Evolutionary conservation across 495 filamentous ascomycete genomes (phyloP).

Genomic region (Penicillium ochrochloron): DNA sequence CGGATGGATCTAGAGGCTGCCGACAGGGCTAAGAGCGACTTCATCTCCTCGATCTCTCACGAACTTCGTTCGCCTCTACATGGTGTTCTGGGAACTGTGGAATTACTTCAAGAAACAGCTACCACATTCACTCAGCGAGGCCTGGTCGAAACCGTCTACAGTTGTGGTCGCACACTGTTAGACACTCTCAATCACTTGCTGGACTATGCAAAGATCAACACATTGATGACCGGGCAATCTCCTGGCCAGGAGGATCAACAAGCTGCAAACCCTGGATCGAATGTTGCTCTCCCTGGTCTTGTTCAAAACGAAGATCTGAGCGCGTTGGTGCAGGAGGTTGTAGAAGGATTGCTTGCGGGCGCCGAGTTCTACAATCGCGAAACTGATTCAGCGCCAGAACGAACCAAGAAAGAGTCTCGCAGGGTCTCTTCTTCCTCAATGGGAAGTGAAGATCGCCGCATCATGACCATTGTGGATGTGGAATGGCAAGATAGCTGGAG

Average conservation of each 20-base stretch:
- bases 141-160: slow-evolving; percentile 21
- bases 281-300: slow-evolving; percentile 23
- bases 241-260: slow-evolving; percentile 9
- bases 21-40: slow-evolving; percentile 63
- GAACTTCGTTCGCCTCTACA: slow-evolving; percentile 74
- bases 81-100: slow-evolving; percentile 66
- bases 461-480: slow-evolving; percentile 56
- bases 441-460: slow-evolving; percentile 24
- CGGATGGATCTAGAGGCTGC: slow-evolving; percentile 51
- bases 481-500: slow-evolving; percentile 55
- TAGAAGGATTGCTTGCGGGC: slow-evolving; percentile 37
- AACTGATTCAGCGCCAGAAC: background rate
- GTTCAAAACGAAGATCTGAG: slow-evolving; percentile 38
- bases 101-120: slow-evolving; percentile 47
- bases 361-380: slow-evolving; percentile 26
- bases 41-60: slow-evolving; percentile 75
- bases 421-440: background rate
- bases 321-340: slow-evolving; percentile 41
- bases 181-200: slow-evolving; percentile 42
- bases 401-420: background rate
- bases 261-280: background rate
- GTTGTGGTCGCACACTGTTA: slow-evolving; percentile 27
- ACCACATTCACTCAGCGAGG: slow-evolving; percentile 16
- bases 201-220: slow-evolving; percentile 65
- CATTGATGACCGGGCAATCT: slow-evolving; percentile 23